phyloP scores from a whole-genome alignment of 306 rosid species.

The Begonia peltatifolia region DNA sequence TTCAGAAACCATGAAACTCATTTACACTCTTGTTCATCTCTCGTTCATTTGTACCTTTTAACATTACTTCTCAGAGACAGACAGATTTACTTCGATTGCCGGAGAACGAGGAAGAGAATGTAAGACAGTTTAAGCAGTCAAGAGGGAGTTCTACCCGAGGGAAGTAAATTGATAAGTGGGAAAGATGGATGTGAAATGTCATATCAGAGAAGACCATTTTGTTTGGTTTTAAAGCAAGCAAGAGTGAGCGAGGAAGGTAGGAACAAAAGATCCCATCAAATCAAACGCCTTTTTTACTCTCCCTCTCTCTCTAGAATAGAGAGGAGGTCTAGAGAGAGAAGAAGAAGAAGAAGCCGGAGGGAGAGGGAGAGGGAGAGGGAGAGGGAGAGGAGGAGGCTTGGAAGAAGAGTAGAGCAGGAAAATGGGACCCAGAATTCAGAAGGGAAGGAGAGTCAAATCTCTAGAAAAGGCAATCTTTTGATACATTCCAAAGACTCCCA shows the following conservation, averaged over 20 bases:
- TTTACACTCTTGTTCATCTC: too few species aligned
- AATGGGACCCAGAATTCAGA: slow-evolving; percentile 8
- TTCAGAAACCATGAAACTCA: not conserved
- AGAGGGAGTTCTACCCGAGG: too few species aligned
- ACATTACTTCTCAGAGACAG: too few species aligned
- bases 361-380: slow-evolving; percentile 10
- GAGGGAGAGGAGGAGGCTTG: slow-evolving; percentile 7
- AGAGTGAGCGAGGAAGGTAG: slow-evolving; percentile 43
- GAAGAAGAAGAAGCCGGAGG: not conserved
- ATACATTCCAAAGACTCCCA: slow-evolving; percentile 9
- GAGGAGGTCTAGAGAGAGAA: not conserved
- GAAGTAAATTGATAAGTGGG: not conserved
- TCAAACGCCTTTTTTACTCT: slow-evolving; percentile 36
- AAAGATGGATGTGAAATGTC: slow-evolving; percentile 13
- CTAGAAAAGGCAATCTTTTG: too few species aligned
- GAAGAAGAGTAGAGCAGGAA: not conserved
- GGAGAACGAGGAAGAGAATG: too few species aligned
- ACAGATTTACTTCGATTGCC: too few species aligned
- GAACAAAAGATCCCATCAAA: slow-evolving; percentile 43
- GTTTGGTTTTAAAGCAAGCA: slow-evolving; percentile 14
- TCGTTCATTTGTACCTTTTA: too few species aligned
- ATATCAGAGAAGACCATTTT: slow-evolving; percentile 11
- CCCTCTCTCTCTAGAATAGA: not conserved
- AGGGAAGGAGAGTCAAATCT: not conserved
- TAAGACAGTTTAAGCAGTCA: too few species aligned